Base-by-base conservation (phyloP, 768 basidiomycete species). In the Lentinus tigrinus region DNA sequence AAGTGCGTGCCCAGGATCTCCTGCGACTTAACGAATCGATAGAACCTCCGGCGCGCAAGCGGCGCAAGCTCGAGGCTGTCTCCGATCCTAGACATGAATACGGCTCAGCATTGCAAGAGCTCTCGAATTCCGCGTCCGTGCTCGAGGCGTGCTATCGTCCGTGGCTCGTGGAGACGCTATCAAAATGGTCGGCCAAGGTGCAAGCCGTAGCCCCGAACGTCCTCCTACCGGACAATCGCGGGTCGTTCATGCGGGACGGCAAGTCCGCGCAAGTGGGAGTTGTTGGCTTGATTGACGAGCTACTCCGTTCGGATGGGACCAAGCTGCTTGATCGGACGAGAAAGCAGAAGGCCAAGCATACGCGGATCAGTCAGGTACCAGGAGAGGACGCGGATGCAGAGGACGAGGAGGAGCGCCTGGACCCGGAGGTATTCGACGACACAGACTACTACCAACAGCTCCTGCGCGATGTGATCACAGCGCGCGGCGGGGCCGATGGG, bases 171-270 rank as follows among this genome's bases (percentile, higher is more conserved):
- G 84, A 86, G 58, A 95, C 91, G 1, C 80, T 99, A 24, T 77
- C 81, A 38, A 98, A 98, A 73, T 99, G 97, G 97, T 97, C 94
- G 10, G 80, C 88, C 24, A 99, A 98, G 76, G 90, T 98, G 38
- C 91, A 95, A 67, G 91, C 95, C 1, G 95, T 97, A 5, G 84
- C 94, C 2, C 88, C 93, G 11, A 85, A 88, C 7, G 86, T 81
- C 40, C 82, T 91, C 13, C 77, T 87, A 5, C 85, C 88, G 42
- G 83, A 81, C 13, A 88, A 84, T 63, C 82, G 83, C n/a, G 85
- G 84, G 56, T 75, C 88, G 6, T 93, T 93, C 71, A 80, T 80
- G 42, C 67, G 75, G 23, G 49, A 65, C 42, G 57, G 47, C 43
- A 54, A 62, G 54, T n/a, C 47, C 39, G 54, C 37, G 27, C 39